Conservation (phyloP, 2,329 filamentous ascomycete genomes). For the Microcyclospora pomicola region DNA sequence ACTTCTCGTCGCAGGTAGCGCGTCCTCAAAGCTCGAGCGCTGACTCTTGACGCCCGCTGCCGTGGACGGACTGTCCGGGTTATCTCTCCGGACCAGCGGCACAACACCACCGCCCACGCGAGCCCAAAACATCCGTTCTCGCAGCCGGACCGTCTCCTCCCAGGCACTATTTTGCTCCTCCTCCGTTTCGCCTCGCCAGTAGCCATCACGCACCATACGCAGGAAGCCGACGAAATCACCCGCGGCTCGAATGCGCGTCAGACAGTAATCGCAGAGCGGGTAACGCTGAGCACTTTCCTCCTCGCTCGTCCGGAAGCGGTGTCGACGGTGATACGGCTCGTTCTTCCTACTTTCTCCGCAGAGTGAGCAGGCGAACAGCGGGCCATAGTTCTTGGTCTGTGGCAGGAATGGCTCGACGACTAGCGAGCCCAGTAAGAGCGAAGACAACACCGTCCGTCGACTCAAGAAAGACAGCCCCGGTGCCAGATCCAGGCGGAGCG, state of each 20-base stretch:
- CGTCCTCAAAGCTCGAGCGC: constrained; percentile 4
- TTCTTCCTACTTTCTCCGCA: constrained; percentile 74
- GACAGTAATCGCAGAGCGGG: constrained; percentile 78
- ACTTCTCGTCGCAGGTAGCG: background rate
- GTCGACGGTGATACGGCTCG: constrained; percentile 57
- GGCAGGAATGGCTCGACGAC: constrained; percentile 70
- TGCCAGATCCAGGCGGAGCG: constrained; percentile 73
- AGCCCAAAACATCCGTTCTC: constrained; percentile 96
- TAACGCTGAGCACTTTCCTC: constrained; percentile 77
- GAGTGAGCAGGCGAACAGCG: constrained; percentile 61
- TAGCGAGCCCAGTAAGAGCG: constrained; percentile 71
- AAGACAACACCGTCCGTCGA: constrained; percentile 66
- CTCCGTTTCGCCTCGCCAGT: constrained; percentile 71
- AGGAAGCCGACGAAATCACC: constrained; percentile 90
- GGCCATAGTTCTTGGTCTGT: constrained; percentile 39
- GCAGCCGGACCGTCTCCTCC: constrained; percentile 81
- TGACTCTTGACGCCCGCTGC: constrained; percentile 3
- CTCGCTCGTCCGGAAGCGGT: constrained; percentile 82
- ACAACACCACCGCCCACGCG: constrained; percentile 83
- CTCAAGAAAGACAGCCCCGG: constrained; percentile 90
- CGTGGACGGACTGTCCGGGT: constrained; percentile 2
- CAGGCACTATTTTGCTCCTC: constrained; percentile 78
- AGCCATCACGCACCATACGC: constrained; percentile 79
- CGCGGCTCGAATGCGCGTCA: constrained; percentile 68
- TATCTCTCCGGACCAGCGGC: constrained; percentile 36